Evolutionary conservation across 75 land plant species (phyloP), one percentile per base, ranked within the genome.

Genomic region (Cunninghamia lanceolata): DNA sequence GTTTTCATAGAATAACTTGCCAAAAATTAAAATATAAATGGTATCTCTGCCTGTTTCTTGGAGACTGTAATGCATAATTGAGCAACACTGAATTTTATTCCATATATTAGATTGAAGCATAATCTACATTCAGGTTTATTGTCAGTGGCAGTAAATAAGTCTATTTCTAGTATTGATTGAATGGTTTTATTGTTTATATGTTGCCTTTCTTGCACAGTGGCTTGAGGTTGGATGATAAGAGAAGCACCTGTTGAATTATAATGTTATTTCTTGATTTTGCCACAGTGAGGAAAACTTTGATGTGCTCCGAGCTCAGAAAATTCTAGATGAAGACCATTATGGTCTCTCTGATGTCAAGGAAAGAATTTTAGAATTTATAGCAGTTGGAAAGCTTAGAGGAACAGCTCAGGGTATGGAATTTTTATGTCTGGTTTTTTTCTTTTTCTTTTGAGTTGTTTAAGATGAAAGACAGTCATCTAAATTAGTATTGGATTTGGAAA

Each of bases 321-420:
- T 98, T 84, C 90, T 98, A 54, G 97, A 98, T 88, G 99, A 93
- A 88, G 99, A 98, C 82, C 99, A 98, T 89, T 98, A 98, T 92
- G 99, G 99, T 63, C 92, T 98, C 46, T 89, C 94, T 83, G 99
- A 96, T 91, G 96, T 98, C 5, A 98, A 98, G 88, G 99, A 98
- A 85, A 94, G 99, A 82, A 98, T 98, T 76, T 82, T 98, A 89
- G 99, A 98, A 86, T 98, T 98, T 84, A 96, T 98, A 73, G 99
- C 99, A 85, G 99, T 98, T 85, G 99, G 99, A 75, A 98, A 94
- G 89, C 91, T 98, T 38, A 92, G 96, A 86, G 99, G 99, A 90
- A 91, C 89, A 56, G 96, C 99, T 43, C 98, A 96, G 93, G 99
- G 99, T 96, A 87, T 16, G 53, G 30, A 73, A 11, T 13, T 73